Evolutionary conservation across 2,329 filamentous ascomycete species (phyloP).

Genomic region (Chaetoscypha palmicola): DNA sequence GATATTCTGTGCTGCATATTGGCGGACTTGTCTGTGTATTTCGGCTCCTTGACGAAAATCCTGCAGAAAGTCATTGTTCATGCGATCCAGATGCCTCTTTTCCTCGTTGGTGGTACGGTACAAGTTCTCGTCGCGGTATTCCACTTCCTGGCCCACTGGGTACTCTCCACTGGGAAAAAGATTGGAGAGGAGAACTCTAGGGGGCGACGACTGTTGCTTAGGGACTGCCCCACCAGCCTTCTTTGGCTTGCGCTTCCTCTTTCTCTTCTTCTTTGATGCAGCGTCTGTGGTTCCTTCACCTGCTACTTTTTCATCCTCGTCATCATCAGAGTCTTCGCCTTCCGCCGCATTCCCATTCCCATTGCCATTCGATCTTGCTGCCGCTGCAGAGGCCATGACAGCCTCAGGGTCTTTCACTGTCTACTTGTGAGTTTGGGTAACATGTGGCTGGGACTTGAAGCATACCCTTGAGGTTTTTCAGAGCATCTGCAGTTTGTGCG

Average conservation of each 20-base stretch:
- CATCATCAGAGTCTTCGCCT: slow-evolving; percentile 46
- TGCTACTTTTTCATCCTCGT: slow-evolving; percentile 38
- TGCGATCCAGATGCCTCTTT: slow-evolving; percentile 73
- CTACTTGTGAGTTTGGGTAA: slow-evolving; percentile 10
- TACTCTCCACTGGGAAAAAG: slow-evolving; percentile 68
- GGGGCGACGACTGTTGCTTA: slow-evolving; percentile 69
- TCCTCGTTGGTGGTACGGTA: slow-evolving; percentile 79
- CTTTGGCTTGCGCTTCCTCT: slow-evolving; percentile 66
- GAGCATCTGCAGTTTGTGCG: slow-evolving; percentile 60
- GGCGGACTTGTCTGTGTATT: slow-evolving; percentile 79
- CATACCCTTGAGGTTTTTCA: slow-evolving; percentile 82
- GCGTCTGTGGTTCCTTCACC: slow-evolving; percentile 34
- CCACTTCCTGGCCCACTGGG: slow-evolving; percentile 70
- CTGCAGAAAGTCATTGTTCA: slow-evolving; percentile 70
- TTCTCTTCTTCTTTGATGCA: slow-evolving; percentile 51
- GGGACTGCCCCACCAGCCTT: slow-evolving; percentile 58
- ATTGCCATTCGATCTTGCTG: slow-evolving; percentile 22
- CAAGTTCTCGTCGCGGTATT: slow-evolving; percentile 70
- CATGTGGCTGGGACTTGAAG: too few species aligned
- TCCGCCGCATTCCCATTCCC: slow-evolving; percentile 23
- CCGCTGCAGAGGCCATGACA: slow-evolving; percentile 23
- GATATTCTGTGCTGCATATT: slow-evolving; percentile 74
- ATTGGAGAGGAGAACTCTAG: slow-evolving; percentile 64
- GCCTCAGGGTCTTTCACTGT: slow-evolving; percentile 29
- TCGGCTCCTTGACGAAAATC: slow-evolving; percentile 84